Base-by-base conservation (phyloP, 2,329 filamentous ascomycete species). In the Mycosphaerella arachidis region DNA sequence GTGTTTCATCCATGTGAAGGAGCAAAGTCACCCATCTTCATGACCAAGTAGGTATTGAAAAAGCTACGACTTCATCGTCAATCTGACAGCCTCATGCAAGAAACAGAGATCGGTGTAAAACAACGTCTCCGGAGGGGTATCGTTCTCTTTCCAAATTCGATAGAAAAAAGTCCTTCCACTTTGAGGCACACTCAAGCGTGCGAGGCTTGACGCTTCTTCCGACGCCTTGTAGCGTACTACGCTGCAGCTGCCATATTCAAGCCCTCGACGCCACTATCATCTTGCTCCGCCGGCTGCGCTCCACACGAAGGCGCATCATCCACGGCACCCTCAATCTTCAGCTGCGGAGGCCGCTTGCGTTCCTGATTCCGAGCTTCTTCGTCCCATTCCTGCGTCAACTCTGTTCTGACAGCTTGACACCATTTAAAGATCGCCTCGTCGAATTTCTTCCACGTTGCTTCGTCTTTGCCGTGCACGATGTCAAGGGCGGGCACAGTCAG, bases 401-500 rank as follows among this genome's bases (percentile, higher is more conserved):
- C 93, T 72, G 90, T 86, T 35, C 94, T 83, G 7, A 97, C 91
- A 59, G 84, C 86, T 66, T 82, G 83, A 74, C 89, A 92, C 94
- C 94, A 99, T 70, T 85, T 81, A 72, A 91, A 82, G 53, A 99
- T 81, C 30, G 92, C 92, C 6, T 84, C 80, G 73, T 99, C 92
- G 65, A 99, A 95, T 57, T 87, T 84, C 55, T 83, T 79, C 92
- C 92, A 97, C 12, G 86, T 86, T 16, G 50, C 51, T 1, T 82
- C 82, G 53, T 84, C 81, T 61, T 82, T 87, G 70, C 87, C 88
- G 71, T 92, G 89, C 24, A 96, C 92, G 7, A 97, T 84, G 30
- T 88, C 91, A 75, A 95, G 87, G 24, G 93, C 91, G 70, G 97
- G 91, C 56, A 96, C 82, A 64, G 88, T 85, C 55, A 97, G 80